Evolutionary conservation across 768 basidiomycete genomes (phyloP), one percentile per base, ranked within the genome.

Genomic region (Suillus spraguei): DNA sequence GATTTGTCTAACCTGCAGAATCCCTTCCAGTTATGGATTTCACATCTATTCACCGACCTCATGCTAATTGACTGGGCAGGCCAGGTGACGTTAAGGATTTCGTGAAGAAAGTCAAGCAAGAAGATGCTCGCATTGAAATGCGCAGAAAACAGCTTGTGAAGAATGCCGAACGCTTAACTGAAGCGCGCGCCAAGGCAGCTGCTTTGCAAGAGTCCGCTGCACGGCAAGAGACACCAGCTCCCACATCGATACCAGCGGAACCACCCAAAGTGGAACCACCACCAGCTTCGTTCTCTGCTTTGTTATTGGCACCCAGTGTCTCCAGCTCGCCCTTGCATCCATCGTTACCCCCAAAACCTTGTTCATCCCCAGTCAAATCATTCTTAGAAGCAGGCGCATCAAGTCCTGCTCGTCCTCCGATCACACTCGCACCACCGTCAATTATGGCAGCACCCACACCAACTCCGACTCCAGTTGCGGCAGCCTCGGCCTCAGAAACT

Each of bases 1-100:
- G 85, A 85, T 56, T 70, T 91, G 61, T 60, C 68, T 11, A 89
- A 92, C 72, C 73, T 93, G 33, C 80, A 89, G 70, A 83, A 79
- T 63, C 86, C 86, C 13, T 88, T 88, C 81, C 83, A 83, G 91
- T 91, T 77, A 69, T 73, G 83, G 77, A 66, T 67, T 53, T 58
- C 68, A 52, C 41, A 49, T 52, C 54, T 54, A 56, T 7, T 13
- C 10, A 32, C 4, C 49, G 16, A 36, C 52, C 59, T 50, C 20
- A 46, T 17, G 44, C 64, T 64, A 35, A 69, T 59, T 16, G 36
- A 46, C 46, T 28, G 62, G 33, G 58, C 60, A 92, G 91, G 38
- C 83, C 88, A 49, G 90, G 90, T 9, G 88, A 89, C 62, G 85
- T 92, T 62, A 88, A 87, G 65, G 87, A 89, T 70, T 93, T 89